Evolutionary conservation across 2,329 filamentous ascomycete genomes (phyloP), one percentile per base, ranked within the genome.

Genomic region (Trichoderma citrinoviride): DNA sequence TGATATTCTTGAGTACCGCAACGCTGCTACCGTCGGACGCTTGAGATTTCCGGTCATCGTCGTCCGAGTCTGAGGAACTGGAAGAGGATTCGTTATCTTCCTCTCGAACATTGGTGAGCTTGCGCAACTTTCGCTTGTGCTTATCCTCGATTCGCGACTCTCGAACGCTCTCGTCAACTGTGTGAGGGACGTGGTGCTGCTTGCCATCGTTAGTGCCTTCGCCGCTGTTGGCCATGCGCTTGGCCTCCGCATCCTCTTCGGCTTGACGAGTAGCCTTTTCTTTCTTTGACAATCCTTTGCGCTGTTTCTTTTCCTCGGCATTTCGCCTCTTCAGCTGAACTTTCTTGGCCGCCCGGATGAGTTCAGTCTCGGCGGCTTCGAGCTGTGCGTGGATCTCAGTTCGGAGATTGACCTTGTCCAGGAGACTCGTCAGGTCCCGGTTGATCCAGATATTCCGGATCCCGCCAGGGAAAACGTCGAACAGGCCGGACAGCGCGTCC

Each of bases 361-460:
- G 80, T 23, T 92, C 87, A 0, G 92, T 97, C 76, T 98, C 90
- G 1, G 94, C 94, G 8, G 78, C 78, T 73, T 99, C 95, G 0
- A 99, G 84, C 64, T 82, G 80, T 47, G 83, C 76, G 53, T 94
- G 92, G 15, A 97, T 80, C 8, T 84, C 79, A 67, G 93, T 87
- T 50, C 95, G 86, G 68, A 87, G 80, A 55, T 91, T 85, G 52
- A 98, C 90, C 74, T 98, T 98, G 67, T 93, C 90, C 53, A 91
- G 84, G 12, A 99, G 83, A 8, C 89, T 84, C 49, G 93, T 91
- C 69, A 92, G 89, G 73, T 99, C 91, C 67, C 94, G 87, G 66
- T 97, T 99, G 71, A 99, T 88, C 93, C 94, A 99, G 53, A 99
- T 91, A 70, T 98, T 98, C 66, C 92, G 87, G 73, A 99, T 90